Evolutionary conservation across 2,329 filamentous ascomycete species (phyloP).

Genomic region (Harringtonia lauricola): DNA sequence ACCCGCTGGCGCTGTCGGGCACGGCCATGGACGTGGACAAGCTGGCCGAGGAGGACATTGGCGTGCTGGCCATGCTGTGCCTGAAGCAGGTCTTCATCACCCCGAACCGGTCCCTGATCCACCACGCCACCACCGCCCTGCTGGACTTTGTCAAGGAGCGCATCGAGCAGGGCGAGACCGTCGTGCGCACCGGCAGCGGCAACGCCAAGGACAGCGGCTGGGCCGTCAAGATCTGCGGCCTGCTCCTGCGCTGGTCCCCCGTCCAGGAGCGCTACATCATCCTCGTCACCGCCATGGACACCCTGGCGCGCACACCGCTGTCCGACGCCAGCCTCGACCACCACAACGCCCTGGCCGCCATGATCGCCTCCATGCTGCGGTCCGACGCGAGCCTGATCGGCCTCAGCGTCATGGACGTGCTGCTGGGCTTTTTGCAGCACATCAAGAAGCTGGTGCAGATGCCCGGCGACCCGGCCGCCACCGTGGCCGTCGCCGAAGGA

Average conservation of each 20-base stretch:
- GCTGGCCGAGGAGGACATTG: conserved; percentile 79
- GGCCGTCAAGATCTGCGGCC: conserved; percentile 71
- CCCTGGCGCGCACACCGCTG: conserved; percentile 55
- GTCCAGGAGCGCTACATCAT: conserved; percentile 93
- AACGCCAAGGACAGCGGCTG: conserved; percentile 49
- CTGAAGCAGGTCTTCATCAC: conserved; percentile 76
- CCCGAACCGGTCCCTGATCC: conserved; percentile 73
- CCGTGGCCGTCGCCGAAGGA: conserved; percentile 3
- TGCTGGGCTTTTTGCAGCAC: conserved; percentile 75
- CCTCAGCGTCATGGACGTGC: conserved; percentile 88
- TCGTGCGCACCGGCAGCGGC: conserved; percentile 34
- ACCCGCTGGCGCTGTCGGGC: conserved; percentile 62
- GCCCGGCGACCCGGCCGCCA: conserved; percentile 25
- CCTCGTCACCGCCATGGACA: conserved; percentile 70
- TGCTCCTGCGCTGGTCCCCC: conserved; percentile 77
- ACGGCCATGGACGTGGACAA: conserved; percentile 82
- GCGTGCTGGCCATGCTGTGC: conserved; percentile 73
- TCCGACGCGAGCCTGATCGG: conserved; percentile 92
- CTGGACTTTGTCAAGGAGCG: conserved; percentile 62
- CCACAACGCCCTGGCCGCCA: conserved; percentile 63
- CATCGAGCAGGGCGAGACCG: conserved; percentile 37
- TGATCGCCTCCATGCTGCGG: conserved; percentile 72
- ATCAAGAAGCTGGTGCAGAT: conserved; percentile 68
- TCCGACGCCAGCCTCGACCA: conserved; percentile 60
- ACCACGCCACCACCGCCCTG: conserved; percentile 61